Evolutionary conservation across 2,329 filamentous ascomycete genomes (phyloP), one percentile per base, ranked within the genome.

Genomic region (Penicillium brasilianum): DNA sequence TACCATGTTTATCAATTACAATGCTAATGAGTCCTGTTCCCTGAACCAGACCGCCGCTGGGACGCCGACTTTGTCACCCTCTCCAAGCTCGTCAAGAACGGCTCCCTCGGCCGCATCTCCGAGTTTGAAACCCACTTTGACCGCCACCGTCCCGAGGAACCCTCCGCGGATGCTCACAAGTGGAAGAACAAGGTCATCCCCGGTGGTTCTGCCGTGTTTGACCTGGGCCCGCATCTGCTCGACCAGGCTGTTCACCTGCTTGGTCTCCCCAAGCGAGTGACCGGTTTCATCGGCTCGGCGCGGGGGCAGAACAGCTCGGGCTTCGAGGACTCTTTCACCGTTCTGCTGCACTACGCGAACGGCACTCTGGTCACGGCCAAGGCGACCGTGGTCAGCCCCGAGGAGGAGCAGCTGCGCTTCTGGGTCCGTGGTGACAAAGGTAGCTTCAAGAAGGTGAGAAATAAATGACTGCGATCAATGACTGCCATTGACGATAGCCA

Each of bases 61-160:
- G 91, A 95, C 73, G 82, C 86, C 36, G 91, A 94, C 77, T 95
- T 91, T 78, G 77, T 90, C 49, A 91, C 90, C 0, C 81, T 92
- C 49, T 82, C 82, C 67, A 83, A 87, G 66, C 82, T 93, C 28
- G 70, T 93, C 37, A 76, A 78, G 13, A 81, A 84, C 32, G 85
- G 83, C 39, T 80, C 80, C 0, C 80, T 94, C 4, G 91, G 91
- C 57, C 84, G 90, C n/a, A 78, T 93, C 41, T 84, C 90, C 57
- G 90, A 94, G 77, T 91, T 90, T 71, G 87, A 93, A 76, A 90
- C 89, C 22, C 90, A 93, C 78, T 93, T 93, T 71, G 91, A 94
- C 75, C 87, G 91, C 18, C 88, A 90, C 78, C 85, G 87, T 18
- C 82, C 88, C 14, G 81, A 82, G 32, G 80, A 83, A 41, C 85